Evolutionary conservation across 1,284 basidiomycete genomes (phyloP), one percentile per base, ranked within the genome.

Genomic region (Sanghuangporus baumii): DNA sequence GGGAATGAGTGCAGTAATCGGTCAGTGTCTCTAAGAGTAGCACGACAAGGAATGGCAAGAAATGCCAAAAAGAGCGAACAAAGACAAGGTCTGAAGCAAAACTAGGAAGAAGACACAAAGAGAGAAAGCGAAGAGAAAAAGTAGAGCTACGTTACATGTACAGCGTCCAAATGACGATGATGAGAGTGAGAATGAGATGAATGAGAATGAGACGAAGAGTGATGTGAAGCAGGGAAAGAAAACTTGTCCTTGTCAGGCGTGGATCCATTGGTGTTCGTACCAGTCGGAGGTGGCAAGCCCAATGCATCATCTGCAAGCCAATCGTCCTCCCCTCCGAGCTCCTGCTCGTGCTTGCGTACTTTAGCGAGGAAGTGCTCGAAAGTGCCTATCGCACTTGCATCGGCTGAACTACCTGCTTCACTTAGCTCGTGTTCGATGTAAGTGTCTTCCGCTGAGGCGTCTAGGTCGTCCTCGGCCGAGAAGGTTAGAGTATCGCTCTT

Each of bases 331-430:
- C 34, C 52, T n/a, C 52, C 52, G 5, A 36, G 9, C 1, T 54
- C 54, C 46, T 60, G 37, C 62, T 61, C 54, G 46, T 59, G 34
- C 59, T 59, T 61, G 64, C 64, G 20, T 47, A 56, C 64, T 46
- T 36, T 55, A 11, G 59, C 63, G 12, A 56, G 41, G 20, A 59
- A 61, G 40, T 58, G 62, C n/a, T 57, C 72, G 66, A 67, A 61
- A 7, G 50, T 47, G 2, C 50, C 60, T 18, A 41, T 14, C 4
- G 18, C 55, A 9, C 55, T 36, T 37, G 26, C 57, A 18, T 38
- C 47, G 43, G 16, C 43, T 31, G 26, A 31, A 46, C 16, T 46
- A 46, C 43, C 43, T n/a, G 43, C 16, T 16, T 18, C 43, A n/a
- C 43, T 18, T 46, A 16, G 16, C 9, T 7, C 16, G 43, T n/a